Conservation (phyloP, 2,329 filamentous ascomycete genomes). For the Bipolaris sorokiniana region DNA sequence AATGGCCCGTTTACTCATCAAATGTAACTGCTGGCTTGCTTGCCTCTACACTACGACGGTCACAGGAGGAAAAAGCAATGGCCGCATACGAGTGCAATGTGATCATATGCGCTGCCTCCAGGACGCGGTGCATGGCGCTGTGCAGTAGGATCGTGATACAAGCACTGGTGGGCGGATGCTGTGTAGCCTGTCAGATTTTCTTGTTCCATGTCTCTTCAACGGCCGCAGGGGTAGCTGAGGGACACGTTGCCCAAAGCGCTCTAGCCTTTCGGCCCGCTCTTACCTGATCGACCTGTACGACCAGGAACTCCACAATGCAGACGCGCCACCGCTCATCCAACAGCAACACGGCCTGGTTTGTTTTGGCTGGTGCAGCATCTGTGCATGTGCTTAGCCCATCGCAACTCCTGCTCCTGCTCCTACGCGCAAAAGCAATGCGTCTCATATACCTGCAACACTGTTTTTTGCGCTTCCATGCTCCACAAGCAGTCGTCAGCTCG, state of each 20-base stretch:
- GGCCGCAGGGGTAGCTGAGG: conserved; percentile 31
- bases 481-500: background rate
- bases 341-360: conserved; percentile 20
- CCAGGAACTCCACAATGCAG: conserved; percentile 22
- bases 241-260: conserved; percentile 17
- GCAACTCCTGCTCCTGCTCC: conserved; percentile 2
- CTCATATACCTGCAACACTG: conserved; percentile 2
- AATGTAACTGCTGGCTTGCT: conserved; percentile 10
- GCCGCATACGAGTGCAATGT: conserved; percentile 15
- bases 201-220: conserved; percentile 35
- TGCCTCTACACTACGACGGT: conserved; percentile 18
- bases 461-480: background rate
- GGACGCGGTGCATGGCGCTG: conserved; percentile 16
- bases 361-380: conserved; percentile 11
- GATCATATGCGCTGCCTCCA: conserved; percentile 27
- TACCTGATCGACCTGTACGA: conserved; percentile 33
- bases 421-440: conserved; percentile 4
- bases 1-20: conserved; percentile 13
- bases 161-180: conserved; percentile 28
- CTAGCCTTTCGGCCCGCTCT: conserved; percentile 39
- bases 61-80: conserved; percentile 4
- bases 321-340: conserved; percentile 21
- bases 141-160: conserved; percentile 27
- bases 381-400: conserved; percentile 5
- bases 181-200: conserved; percentile 38